Evolutionary conservation across 2,329 filamentous ascomycete species (phyloP).

Genomic region (Herpotrichia juniperi): DNA sequence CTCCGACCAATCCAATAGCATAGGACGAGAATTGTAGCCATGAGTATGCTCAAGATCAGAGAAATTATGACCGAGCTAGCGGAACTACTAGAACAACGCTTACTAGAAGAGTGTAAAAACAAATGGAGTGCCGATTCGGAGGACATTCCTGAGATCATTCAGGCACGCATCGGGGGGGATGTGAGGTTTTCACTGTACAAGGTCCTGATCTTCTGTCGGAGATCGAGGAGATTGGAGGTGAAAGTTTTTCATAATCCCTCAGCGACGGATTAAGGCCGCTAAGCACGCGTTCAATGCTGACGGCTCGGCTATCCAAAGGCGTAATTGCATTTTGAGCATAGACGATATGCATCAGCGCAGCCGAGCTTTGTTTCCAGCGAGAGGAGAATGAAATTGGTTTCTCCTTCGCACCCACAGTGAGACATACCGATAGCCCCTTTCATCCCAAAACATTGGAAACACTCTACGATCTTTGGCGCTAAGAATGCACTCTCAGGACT

Average conservation of each 20-base stretch:
- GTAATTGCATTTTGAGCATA: constrained; percentile 18
- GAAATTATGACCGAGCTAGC: constrained; percentile 6
- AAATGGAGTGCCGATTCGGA: constrained; percentile 14
- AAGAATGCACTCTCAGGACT: constrained; percentile 19
- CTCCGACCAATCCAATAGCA: background rate
- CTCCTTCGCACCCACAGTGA: no score
- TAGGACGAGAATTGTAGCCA: background rate
- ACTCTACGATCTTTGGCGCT: constrained; percentile 19
- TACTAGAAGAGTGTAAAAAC: constrained; percentile 20
- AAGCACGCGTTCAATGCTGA: constrained; percentile 20
- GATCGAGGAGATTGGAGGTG: no score
- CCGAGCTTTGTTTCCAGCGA: constrained; percentile 20
- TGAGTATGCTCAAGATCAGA: background rate
- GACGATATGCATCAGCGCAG: constrained; percentile 13
- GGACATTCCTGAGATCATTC: constrained; percentile 12
- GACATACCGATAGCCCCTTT: no score
- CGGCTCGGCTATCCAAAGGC: constrained; percentile 18
- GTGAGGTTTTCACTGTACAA: no score
- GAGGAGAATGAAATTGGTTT: constrained; percentile 8
- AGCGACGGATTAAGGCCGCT: constrained; percentile 21
- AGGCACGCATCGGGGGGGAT: constrained; percentile 9
- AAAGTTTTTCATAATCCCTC: constrained; percentile 7
- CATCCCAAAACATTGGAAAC: constrained; percentile 19
- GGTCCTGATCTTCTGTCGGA: no score
- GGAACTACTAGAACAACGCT: constrained; percentile 19